Conservation (phyloP, 2,329 filamentous ascomycete species). For the Xylaria sp. region DNA sequence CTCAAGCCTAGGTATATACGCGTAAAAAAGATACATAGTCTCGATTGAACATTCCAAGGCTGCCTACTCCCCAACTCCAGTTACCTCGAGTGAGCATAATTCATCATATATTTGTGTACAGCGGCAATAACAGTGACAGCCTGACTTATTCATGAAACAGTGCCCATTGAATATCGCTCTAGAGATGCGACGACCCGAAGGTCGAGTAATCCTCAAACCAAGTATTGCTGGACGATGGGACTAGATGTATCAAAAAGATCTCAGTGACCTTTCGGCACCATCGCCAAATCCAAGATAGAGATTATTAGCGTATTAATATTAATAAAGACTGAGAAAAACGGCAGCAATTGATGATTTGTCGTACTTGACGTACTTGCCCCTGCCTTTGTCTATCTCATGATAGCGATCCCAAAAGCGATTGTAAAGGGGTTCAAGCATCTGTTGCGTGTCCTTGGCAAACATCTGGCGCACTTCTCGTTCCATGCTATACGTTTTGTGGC, state of each 20-base stretch:
- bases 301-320: slow-evolving; percentile 22
- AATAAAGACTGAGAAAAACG: slow-evolving; percentile 66
- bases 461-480: slow-evolving; percentile 87
- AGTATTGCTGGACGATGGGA: not conserved
- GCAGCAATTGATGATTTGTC: slow-evolving; percentile 84
- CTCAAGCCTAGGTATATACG: slow-evolving; percentile 1
- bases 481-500: slow-evolving; percentile 87
- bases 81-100: slow-evolving; percentile 26
- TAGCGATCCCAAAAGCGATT: slow-evolving; percentile 96
- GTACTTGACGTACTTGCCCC: slow-evolving; percentile 98
- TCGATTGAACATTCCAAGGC: slow-evolving; percentile 3
- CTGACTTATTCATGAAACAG: not conserved
- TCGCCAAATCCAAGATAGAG: not conserved
- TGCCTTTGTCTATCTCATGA: slow-evolving; percentile 96
- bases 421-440: slow-evolving; percentile 93
- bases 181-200: not conserved
- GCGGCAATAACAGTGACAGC: not conserved
- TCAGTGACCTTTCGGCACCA: not conserved
- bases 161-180: not conserved
- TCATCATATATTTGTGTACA: slow-evolving; percentile 10
- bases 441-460: slow-evolving; percentile 85
- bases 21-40: not conserved
- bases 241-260: not conserved
- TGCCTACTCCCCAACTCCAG: slow-evolving; percentile 17
- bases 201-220: not conserved